Evolutionary conservation across 257 asterid species (phyloP).

Genomic region (Linderniella brevidens): DNA sequence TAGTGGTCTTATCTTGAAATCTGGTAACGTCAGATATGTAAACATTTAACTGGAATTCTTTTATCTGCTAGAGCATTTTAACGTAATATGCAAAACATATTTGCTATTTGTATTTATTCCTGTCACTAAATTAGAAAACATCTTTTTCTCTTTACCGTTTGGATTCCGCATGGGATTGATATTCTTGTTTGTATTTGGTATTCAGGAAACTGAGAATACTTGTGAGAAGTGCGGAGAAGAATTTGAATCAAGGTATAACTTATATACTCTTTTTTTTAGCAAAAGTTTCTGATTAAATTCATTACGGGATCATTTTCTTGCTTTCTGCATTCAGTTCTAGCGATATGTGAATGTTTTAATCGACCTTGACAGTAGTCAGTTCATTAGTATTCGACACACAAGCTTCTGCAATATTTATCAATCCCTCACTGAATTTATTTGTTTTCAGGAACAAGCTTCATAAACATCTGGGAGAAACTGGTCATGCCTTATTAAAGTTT

Average conservation of each 20-base stretch:
- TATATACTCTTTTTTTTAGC: too few relatives aligned
- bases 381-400: not conserved
- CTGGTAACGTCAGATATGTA: not conserved
- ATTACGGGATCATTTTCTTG: too few relatives aligned
- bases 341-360: too few relatives aligned
- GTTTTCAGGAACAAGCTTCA: constrained; percentile 59
- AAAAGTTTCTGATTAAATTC: too few relatives aligned
- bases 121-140: too few relatives aligned
- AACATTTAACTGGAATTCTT: not conserved
- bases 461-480: constrained; percentile 69
- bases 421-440: not conserved
- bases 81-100: too few relatives aligned
- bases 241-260: constrained; percentile 54
- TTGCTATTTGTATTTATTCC: too few relatives aligned
- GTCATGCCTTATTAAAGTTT: constrained; percentile 54
- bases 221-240: constrained; percentile 81
- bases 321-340: too few relatives aligned
- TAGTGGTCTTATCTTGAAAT: not conserved
- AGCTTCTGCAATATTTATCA: not conserved
- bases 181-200: not conserved
- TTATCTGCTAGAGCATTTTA: too few relatives aligned
- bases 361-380: too few relatives aligned
- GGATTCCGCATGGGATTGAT: too few relatives aligned
- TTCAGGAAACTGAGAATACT: constrained; percentile 18
- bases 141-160: too few relatives aligned